Evolutionary conservation across 2,329 filamentous ascomycete species (phyloP).

Genomic region (Penicillium fuscoglaucum): DNA sequence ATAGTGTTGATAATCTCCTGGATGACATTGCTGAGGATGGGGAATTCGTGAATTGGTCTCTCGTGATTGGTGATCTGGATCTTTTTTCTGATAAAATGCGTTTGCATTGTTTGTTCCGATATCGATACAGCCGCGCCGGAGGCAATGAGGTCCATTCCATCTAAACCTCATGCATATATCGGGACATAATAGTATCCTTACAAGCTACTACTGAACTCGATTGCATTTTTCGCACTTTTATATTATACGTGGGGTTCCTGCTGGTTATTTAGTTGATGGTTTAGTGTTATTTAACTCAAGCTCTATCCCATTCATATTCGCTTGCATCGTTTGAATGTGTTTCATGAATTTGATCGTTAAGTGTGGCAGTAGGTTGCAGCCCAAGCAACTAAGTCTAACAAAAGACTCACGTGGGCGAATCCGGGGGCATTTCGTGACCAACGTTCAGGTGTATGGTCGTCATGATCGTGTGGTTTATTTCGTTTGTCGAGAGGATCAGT

Average conservation of each 20-base stretch:
- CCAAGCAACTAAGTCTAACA: background rate
- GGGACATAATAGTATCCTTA: background rate
- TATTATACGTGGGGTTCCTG: background rate
- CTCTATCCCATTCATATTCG: background rate
- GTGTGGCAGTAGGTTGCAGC: background rate
- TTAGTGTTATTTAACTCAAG: constrained; percentile 17
- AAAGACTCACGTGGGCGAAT: background rate
- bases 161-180: background rate
- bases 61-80: constrained; percentile 15
- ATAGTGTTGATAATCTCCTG: constrained; percentile 20
- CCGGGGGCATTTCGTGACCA: background rate
- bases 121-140: background rate
- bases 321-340: background rate
- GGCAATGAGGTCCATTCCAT: too few species aligned
- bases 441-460: background rate
- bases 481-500: background rate
- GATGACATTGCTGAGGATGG: constrained; percentile 25
- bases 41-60: constrained; percentile 8
- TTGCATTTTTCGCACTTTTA: background rate
- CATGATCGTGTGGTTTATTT: background rate
- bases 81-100: constrained; percentile 19
- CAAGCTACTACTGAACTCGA: background rate
- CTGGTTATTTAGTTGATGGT: constrained; percentile 16
- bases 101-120: constrained; percentile 36
- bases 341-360: background rate